Conservation (phyloP, 2,329 filamentous ascomycete species). For the Fusarium pseudograminearum region DNA sequence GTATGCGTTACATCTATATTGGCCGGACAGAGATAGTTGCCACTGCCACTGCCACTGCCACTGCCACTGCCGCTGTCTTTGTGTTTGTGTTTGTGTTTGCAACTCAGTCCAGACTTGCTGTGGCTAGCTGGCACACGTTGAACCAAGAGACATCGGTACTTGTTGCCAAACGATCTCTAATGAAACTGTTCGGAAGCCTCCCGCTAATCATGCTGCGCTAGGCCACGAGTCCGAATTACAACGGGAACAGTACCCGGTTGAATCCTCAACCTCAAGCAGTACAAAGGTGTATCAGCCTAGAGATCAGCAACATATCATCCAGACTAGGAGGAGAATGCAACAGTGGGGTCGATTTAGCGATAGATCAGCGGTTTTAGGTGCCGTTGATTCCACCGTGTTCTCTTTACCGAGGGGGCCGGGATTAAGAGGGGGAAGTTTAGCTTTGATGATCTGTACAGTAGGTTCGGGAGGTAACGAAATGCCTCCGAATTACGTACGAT, state of each 20-base stretch:
- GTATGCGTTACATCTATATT: not conserved
- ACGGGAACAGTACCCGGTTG: slow-evolving; percentile 15
- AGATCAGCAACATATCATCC: not conserved
- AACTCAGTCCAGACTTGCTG: not conserved
- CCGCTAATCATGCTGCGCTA: slow-evolving; percentile 7
- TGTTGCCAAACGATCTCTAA: not conserved
- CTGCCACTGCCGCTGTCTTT: too few species aligned
- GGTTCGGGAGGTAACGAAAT: not conserved
- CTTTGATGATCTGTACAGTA: not conserved
- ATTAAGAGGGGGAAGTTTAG: not conserved
- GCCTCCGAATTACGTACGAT: not conserved
- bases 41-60: too few species aligned
- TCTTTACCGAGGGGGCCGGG: not conserved
- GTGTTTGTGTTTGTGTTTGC: not conserved
- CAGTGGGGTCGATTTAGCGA: not conserved
- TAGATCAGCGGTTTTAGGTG: not conserved
- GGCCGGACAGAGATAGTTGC: not conserved
- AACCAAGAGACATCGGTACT: not conserved
- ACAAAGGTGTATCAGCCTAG: not conserved
- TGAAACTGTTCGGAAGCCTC: slow-evolving; percentile 3
- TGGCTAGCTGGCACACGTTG: not conserved
- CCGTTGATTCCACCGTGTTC: not conserved
- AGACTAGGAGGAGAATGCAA: not conserved
- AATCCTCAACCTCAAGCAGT: not conserved
- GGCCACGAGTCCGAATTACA: not conserved